Conservation (phyloP, 2,329 filamentous ascomycete species). For the Cordyceps javanica region DNA sequence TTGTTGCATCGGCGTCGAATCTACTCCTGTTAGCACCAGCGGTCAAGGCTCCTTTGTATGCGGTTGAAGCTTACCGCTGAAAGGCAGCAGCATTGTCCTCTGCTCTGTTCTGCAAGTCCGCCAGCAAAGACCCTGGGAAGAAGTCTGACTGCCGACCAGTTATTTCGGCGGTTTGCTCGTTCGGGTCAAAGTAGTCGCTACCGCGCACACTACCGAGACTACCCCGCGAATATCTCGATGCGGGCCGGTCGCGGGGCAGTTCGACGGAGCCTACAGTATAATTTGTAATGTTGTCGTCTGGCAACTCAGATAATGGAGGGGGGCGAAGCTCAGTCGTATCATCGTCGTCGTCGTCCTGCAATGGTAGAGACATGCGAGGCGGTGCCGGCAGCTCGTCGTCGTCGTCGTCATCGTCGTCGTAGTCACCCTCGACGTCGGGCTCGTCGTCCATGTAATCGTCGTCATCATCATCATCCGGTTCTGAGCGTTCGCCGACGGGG, state of each 20-base stretch:
- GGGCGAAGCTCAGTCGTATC: slow-evolving; percentile 19
- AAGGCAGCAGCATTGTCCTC: slow-evolving; percentile 30
- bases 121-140: slow-evolving; percentile 39
- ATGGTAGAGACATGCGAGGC: not conserved
- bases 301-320: slow-evolving; percentile 42
- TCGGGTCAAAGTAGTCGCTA: slow-evolving; percentile 43
- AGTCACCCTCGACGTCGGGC: slow-evolving; percentile 32
- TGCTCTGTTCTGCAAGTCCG: slow-evolving; percentile 35
- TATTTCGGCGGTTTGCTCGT: slow-evolving; percentile 34
- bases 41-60: not conserved
- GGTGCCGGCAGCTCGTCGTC: slow-evolving; percentile 35
- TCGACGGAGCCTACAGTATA: slow-evolving; percentile 54
- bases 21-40: slow-evolving; percentile 13
- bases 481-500: slow-evolving; percentile 21
- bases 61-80: slow-evolving; percentile 26
- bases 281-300: slow-evolving; percentile 34
- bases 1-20: slow-evolving; percentile 32
- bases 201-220: slow-evolving; percentile 48
- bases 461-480: slow-evolving; percentile 34
- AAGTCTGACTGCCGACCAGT: slow-evolving; percentile 43
- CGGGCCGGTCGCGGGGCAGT: slow-evolving; percentile 43
- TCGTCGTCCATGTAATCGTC: slow-evolving; percentile 47
- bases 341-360: slow-evolving; percentile 20
- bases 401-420: slow-evolving; percentile 48
- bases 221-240: slow-evolving; percentile 42